A percentile compares a stretch with the other conserved stretches of the same genome.
These are phyloP conservation scores for Colletotrichum agaves DNA, from an alignment of 2,329 filamentous ascomycete species.

Conservation along the genomic window DNA sequence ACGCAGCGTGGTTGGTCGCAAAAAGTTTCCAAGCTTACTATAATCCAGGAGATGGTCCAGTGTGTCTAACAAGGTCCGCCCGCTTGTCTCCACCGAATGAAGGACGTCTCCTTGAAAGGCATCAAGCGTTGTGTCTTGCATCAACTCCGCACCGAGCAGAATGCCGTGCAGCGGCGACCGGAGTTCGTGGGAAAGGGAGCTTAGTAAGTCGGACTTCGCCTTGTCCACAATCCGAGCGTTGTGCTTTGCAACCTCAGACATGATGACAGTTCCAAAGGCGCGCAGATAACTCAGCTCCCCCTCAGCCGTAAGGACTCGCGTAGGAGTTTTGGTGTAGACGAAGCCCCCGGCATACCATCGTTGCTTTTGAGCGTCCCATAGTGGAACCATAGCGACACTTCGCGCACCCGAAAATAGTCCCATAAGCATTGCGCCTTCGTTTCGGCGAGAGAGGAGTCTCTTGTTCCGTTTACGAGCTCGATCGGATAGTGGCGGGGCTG, in stretches of 20 bases:
- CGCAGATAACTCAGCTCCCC: slow-evolving; percentile 62
- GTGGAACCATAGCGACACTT: slow-evolving; percentile 58
- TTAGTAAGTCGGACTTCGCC: slow-evolving; percentile 68
- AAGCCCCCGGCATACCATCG: slow-evolving; percentile 62
- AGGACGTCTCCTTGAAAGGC: slow-evolving; percentile 55
- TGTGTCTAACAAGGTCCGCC: slow-evolving; percentile 58
- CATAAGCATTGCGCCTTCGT: slow-evolving; percentile 46
- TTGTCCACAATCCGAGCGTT: slow-evolving; percentile 51
- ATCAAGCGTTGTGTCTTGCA: slow-evolving; percentile 62
- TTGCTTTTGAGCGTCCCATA: slow-evolving; percentile 58
- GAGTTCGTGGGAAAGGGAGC: slow-evolving; percentile 70
- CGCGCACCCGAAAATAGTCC: slow-evolving; percentile 54
- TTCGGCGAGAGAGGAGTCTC: slow-evolving; percentile 26
- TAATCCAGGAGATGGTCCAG: slow-evolving; percentile 61
- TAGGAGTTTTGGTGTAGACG: slow-evolving; percentile 57
- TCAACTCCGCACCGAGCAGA: slow-evolving; percentile 62
- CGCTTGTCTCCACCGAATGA: slow-evolving; percentile 56
- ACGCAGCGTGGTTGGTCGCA: slow-evolving; percentile 1
- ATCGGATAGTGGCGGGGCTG: not conserved
- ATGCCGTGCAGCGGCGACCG: slow-evolving; percentile 71
- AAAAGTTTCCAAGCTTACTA: slow-evolving; percentile 51
- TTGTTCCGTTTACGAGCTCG: not conserved
- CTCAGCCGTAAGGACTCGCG: slow-evolving; percentile 55
- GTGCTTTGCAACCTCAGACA: slow-evolving; percentile 64
- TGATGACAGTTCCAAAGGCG: slow-evolving; percentile 64